A percentile compares a stretch with the other conserved stretches of the same genome.
These are phyloP conservation scores for Aspergillus cavernicola DNA, from an alignment of 495 filamentous ascomycete genomes.

Conservation along the genomic window DNA sequence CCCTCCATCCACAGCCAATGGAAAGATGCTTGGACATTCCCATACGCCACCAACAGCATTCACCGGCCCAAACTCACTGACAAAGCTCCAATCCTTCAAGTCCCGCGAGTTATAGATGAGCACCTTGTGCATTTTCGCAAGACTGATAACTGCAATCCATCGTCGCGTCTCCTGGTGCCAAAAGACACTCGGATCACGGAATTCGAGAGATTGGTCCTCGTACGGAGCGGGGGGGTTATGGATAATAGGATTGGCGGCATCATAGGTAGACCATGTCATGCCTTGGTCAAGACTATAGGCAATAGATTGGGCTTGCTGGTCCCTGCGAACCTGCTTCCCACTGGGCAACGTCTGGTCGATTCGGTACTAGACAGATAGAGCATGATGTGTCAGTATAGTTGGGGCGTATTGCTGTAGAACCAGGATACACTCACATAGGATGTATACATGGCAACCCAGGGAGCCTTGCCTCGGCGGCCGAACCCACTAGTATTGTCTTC, in stretches of 20 bases:
- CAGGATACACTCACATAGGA: constrained; percentile 29
- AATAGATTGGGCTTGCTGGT: constrained; percentile 51
- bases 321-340: constrained; percentile 16
- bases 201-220: constrained; percentile 32
- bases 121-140: constrained; percentile 48
- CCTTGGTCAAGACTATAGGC: constrained; percentile 55
- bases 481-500: constrained; percentile 55
- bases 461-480: constrained; percentile 46
- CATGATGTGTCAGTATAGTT: no score
- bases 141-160: constrained; percentile 50
- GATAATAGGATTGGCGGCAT: constrained; percentile 51
- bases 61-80: constrained; percentile 52
- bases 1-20: constrained; percentile 25
- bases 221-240: constrained; percentile 32
- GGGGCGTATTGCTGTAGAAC: neutral
- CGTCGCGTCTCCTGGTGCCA: constrained; percentile 41
- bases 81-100: constrained; percentile 49
- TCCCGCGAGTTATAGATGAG: constrained; percentile 51
- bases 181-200: constrained; percentile 57
- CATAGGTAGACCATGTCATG: constrained; percentile 47
- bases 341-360: neutral
- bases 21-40: constrained; percentile 55
- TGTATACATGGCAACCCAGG: constrained; percentile 55
- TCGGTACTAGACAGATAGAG: neutral
- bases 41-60: constrained; percentile 53